These are phyloP conservation scores for Saitoella complicata DNA, from an alignment of 805 yeast species.

Conservation along the genomic window DNA sequence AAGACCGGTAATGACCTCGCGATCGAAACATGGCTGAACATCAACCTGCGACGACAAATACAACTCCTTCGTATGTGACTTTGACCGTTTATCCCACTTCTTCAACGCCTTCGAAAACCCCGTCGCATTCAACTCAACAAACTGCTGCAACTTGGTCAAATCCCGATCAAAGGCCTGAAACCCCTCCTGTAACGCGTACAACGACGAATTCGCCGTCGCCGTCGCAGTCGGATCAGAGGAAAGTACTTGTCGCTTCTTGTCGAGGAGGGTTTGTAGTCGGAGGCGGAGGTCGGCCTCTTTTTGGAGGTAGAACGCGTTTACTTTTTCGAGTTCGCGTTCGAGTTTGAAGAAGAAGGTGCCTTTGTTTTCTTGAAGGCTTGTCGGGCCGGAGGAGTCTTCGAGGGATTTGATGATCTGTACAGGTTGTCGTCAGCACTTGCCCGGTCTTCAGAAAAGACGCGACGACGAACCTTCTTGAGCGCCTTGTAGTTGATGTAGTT, in stretches of 20 bases:
- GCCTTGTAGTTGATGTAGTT: conserved; percentile 92
- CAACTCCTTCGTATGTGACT: conserved; percentile 84
- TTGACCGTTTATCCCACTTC: conserved; percentile 95
- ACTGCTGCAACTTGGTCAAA: conserved; percentile 67
- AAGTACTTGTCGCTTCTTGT: conserved; percentile 44
- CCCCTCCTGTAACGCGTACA: conserved; percentile 70
- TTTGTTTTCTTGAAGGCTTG: conserved; percentile 67
- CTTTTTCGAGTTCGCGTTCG: conserved; percentile 91
- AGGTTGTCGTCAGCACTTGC: background rate
- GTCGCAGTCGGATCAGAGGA: conserved; percentile 26
- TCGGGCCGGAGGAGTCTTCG: conserved; percentile 33
- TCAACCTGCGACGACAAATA: conserved; percentile 84
- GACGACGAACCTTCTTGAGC: conserved; percentile 41
- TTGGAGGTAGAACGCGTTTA: conserved; percentile 77
- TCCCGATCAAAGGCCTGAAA: conserved; percentile 82
- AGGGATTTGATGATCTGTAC: conserved; percentile 56
- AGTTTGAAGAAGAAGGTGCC: conserved; percentile 75
- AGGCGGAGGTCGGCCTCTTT: conserved; percentile 78
- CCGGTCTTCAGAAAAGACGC: background rate
- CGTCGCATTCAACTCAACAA: conserved; percentile 83
- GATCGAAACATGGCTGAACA: conserved; percentile 91
- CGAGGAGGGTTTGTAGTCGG: conserved; percentile 56
- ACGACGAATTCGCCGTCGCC: conserved; percentile 56
- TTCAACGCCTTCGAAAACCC: conserved; percentile 92
- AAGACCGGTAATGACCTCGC: conserved; percentile 67